Evolutionary conservation across 2,329 filamentous ascomycete species (phyloP).

Genomic region (Cercospora zeina): DNA sequence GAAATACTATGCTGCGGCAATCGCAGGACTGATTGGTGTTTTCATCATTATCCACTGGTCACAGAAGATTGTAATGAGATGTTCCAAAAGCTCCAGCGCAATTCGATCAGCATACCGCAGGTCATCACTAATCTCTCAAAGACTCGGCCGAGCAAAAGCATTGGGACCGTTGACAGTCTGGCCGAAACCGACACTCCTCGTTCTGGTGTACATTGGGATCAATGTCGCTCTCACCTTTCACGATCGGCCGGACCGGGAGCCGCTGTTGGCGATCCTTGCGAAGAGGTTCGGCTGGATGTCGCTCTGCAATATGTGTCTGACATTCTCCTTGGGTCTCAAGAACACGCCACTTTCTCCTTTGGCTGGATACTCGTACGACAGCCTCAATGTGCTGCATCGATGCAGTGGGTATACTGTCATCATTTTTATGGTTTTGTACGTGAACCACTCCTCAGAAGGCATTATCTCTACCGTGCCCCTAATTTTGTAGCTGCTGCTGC

Average conservation of each 20-base stretch:
- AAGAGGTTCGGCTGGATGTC: conserved; percentile 35
- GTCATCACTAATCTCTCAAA: conserved; percentile 2
- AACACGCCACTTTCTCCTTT: conserved; percentile 34
- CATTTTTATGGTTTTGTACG: conserved; percentile 29
- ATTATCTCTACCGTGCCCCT: background rate
- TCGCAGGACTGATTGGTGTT: conserved; percentile 20
- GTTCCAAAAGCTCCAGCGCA: conserved; percentile 12
- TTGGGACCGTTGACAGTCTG: conserved; percentile 17
- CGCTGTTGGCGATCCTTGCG: conserved; percentile 26
- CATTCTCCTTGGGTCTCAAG: conserved; percentile 33
- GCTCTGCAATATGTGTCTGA: conserved; percentile 31
- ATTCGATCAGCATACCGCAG: conserved; percentile 1
- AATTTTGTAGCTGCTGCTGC: background rate
- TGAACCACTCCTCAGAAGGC: background rate
- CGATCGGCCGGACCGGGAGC: conserved; percentile 22
- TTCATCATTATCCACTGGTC: conserved; percentile 27
- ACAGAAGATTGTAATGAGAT: conserved; percentile 4
- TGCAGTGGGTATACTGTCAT: conserved; percentile 32
- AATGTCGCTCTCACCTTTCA: conserved; percentile 27
- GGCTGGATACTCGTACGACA: conserved; percentile 32
- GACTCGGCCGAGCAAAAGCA: background rate
- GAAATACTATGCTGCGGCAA: conserved; percentile 25
- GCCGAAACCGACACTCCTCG: conserved; percentile 16
- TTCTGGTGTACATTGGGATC: conserved; percentile 25
- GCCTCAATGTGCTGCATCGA: conserved; percentile 33